Evolutionary conservation across 2,329 filamentous ascomycete species (phyloP), one percentile per base, ranked within the genome.

Genomic region (Nemania serpens): DNA sequence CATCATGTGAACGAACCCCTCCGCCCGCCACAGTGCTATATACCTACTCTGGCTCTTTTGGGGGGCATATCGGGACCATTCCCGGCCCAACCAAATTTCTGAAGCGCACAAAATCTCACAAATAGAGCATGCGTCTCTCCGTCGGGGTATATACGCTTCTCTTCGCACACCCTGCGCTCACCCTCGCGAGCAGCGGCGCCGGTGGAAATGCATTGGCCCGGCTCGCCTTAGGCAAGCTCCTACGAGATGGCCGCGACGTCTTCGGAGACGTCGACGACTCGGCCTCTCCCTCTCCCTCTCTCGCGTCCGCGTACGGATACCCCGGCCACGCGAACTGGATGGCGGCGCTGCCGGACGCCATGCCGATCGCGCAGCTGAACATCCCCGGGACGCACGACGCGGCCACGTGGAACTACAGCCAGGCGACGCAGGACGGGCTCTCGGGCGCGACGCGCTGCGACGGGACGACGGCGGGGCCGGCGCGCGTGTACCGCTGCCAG

Each of bases 321-420:
- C 33, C 41, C 3, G 45, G 52, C 1, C 56, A 58, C 22, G 68
- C 78, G 2, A 70, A 70, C 43, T 83, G 81, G 81, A 84, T 84
- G 81, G 72, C 74, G 22, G 56, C 47, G 0, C 74, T 80, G 42
- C 68, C 75, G 1, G 80, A 84, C 62, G 61, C 72, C 13, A 81
- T 75, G 0, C 73, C 68, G 2, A 64, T 83, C 0, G 74, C 77
- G 2, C 79, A 79, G 17, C 75, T 83, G 69, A 82, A 79, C 64
- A 78, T 83, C 41, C 81, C 81, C 2, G 82, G 81, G 1, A 77
- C 75, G 3, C 81, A 84, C 69, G 81, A 84, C 66, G 75, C 77
- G 3, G 76, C 78, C 2, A 83, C 81, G 0, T 83, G 81, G 81
- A 82, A 82, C 68, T 83, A 82, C 66, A 76, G 72, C 11, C 70